Base-by-base conservation (phyloP, 495 filamentous ascomycete species). In the Extremus antarcticus region DNA sequence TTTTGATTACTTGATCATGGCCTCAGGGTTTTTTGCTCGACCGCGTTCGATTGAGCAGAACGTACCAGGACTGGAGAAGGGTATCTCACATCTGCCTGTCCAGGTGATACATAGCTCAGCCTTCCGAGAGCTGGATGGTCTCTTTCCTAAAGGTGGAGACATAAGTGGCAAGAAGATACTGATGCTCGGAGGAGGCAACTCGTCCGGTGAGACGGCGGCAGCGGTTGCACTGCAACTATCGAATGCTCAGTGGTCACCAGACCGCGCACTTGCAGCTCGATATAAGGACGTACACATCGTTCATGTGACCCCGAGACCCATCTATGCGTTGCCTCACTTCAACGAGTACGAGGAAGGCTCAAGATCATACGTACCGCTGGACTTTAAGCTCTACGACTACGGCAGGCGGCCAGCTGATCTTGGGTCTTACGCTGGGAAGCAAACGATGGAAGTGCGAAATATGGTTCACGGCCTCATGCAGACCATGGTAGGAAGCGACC, bases 161-260 rank as follows among this genome's bases (percentile, higher is more conserved):
- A 10, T 54, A 35, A 21, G 56, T 39, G 66, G 66, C 0, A 74
- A 78, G n/a, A 86, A 84, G 60, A 78, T 94, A 47, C 75, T 90
- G 2, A 76, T 95, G 15, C 75, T 91, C 9, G 89, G 89, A 2
- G 88, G 88, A 1, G 85, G 86, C 53, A 88, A 94, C 77, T 91
- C 86, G 17, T 87, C 87, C 0, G 77, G 81, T 9, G 89, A 94
- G 70, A 79, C 83, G 40, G 86, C 86, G 7, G 80, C 82, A 20
- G 78, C 81, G 2, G 73, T 90, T 32, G 88, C 87, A 15, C 72
- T 82, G 17, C 79, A 86, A 48, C 66, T 88, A 2, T 88, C 86
- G 0, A 80, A 81, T 20, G 70, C 73, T 0, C 61, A 60, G 2
- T 70, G 81, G 57, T 71, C 76, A 0, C 73, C 78, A 1, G 65